Base-by-base conservation (phyloP, 2,329 filamentous ascomycete species). In the Claviceps pusilla region DNA sequence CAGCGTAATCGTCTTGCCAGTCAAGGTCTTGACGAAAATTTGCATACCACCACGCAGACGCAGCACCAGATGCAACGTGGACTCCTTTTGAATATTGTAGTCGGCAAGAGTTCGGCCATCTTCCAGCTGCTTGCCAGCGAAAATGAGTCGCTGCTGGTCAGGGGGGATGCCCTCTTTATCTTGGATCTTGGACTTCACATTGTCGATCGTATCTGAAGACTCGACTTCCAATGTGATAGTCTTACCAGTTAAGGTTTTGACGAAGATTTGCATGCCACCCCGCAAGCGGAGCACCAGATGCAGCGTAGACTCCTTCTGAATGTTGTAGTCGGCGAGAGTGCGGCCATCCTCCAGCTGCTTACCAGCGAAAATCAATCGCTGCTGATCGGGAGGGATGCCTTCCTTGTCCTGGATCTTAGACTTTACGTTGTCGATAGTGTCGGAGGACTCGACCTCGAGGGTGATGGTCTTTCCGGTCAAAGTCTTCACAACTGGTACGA, bases 391-490 rank as follows among this genome's bases (percentile, higher is more conserved):
- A 46, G 90, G 90, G 53, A 96, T 96, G 31, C 90, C 90, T 72
- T 96, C 90, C 81, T 96, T 96, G 66, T 96, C 90, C 72, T 96
- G 90, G 47, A 96, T 96, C 80, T 96, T 96, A 51, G 79, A 83
- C 82, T 96, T 96, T 43, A 96, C 90, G 58, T 95, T 95, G 76
- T 95, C 89, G 71, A 95, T 95, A 45, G 89, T 95, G 64, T 95
- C 89, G 0, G 82, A 87, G 0, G 85, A 89, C 70, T 94, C 88
- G 1, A 94, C 88, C 73, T 94, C 89, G 2, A 94, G 77, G 7
- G 89, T 95, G 67, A 95, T 95, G 52, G 89, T 95, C 79, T 95
- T 95, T 64, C 89, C 89, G 69, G 90, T 95, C 57, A 96, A 71
- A 14, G 85, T 89, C 77, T 89, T 89, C 66, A 89, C 85, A 65